Percentiles rank a stretch among this genome's conserved stretches.
These are phyloP conservation scores for button mushroom (Agaricus bisporus) DNA, from an alignment of 768 basidiomycete species.

Conservation along the genomic window DNA sequence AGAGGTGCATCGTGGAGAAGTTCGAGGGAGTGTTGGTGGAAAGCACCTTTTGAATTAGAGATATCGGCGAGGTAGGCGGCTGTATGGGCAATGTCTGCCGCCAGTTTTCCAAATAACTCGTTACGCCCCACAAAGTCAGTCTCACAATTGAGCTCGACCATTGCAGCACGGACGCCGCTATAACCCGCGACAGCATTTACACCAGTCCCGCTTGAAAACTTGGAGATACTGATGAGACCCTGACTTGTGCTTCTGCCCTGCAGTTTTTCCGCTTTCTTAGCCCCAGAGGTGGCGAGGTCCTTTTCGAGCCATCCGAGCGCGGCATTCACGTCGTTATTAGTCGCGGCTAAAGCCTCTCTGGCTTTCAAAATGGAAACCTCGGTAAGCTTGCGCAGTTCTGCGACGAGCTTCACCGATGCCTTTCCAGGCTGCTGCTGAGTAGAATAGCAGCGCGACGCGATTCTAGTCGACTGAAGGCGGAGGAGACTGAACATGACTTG, in stretches of 20 bases:
- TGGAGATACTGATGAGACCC: constrained; percentile 72
- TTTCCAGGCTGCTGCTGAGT: constrained; percentile 38
- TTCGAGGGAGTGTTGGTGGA: constrained; percentile 48
- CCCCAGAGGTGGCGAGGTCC: constrained; percentile 66
- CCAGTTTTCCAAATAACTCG: constrained; percentile 71
- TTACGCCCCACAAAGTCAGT: constrained; percentile 94
- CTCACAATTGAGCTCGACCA: constrained; percentile 94
- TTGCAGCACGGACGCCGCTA: constrained; percentile 64
- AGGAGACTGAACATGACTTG: constrained; percentile 17
- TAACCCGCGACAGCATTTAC: constrained; percentile 24
- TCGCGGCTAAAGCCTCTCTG: constrained; percentile 73
- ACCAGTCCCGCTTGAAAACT: constrained; percentile 60
- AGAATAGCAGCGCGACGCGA: constrained; percentile 35
- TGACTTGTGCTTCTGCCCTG: constrained; percentile 67
- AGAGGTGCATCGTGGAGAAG: constrained; percentile 57
- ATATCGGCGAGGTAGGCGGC: constrained; percentile 63
- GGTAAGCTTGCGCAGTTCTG: constrained; percentile 75
- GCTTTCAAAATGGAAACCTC: constrained; percentile 86
- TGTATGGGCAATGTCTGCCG: constrained; percentile 77
- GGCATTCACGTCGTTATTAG: constrained; percentile 64
- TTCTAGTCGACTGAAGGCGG: not conserved
- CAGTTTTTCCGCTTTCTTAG: constrained; percentile 79
- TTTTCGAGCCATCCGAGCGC: constrained; percentile 80
- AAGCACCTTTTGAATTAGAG: constrained; percentile 22
- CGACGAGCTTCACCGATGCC: constrained; percentile 71